Evolutionary conservation across 768 basidiomycete species (phyloP), one percentile per base, ranked within the genome.

Genomic region (Hygrophoropsis aurantiaca): DNA sequence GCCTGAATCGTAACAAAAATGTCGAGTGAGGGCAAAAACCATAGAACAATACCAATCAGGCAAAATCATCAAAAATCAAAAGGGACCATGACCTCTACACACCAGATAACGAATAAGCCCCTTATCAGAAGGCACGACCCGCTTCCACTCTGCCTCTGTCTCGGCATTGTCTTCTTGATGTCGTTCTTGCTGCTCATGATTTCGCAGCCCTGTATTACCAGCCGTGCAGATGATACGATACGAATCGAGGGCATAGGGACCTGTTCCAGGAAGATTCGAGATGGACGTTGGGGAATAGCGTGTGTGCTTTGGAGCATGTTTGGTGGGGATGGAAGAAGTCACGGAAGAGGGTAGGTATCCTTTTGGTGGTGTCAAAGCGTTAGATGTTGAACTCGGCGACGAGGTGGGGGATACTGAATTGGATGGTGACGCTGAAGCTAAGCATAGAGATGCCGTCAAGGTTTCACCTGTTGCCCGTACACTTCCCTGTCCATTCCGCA

Each of bases 161-260:
- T 59, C 50, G n/a, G n/a, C n/a, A n/a, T n/a, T n/a, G 62, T 65
- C 19, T 16, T 20, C 2, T 5, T 37, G 32, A n/a, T n/a, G n/a
- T n/a, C n/a, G n/a, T n/a, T n/a, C n/a, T n/a, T n/a, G n/a, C n/a
- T n/a, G n/a, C n/a, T n/a, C n/a, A n/a, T n/a, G n/a, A n/a, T n/a
- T n/a, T n/a, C n/a, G n/a, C n/a, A n/a, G n/a, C n/a, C 20, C 20
- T 7, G n/a, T 8, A n/a, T 15, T 19, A 11, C 20, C 44, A 21
- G 47, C 54, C 5, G 30, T 48, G 49, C 79, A 86, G 61, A 86
- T 89, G 16, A 90, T 87, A 33, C 85, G 75, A 55, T 87, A 86
- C 4, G 84, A 87, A 59, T 90, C 87, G 1, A 86, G 72, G 1
- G 88, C 88, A 50, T 90, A 90, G 3, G 71, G 67, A 0, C 88